Evolutionary conservation across 2,329 filamentous ascomycete genomes (phyloP), one percentile per base, ranked within the genome.

Genomic region (Ceratocystis alfenasii): DNA sequence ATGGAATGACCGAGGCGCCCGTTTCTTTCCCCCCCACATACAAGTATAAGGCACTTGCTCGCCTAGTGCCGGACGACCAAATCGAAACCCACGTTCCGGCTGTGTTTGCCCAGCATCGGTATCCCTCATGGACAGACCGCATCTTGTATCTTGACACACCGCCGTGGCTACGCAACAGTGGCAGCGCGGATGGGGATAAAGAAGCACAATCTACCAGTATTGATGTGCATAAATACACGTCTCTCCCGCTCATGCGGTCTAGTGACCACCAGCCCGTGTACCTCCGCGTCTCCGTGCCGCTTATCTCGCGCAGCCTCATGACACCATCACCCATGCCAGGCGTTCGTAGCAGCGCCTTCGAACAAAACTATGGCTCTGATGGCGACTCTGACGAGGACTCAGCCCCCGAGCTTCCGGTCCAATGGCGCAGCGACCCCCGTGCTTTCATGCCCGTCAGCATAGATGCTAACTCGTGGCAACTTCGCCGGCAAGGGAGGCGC

Each of bases 61-160:
- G 70, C 20, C 68, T 70, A 10, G 72, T 73, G 15, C 72, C 71
- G 1, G 36, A 48, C 5, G 48, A 65, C 20, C 44, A 62, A 12
- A 44, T 68, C 33, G 72, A 76, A 53, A 73, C 76, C 45, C 72
- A 76, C 2, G 75, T 81, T 3, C 76, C 78, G 10, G 93, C 88
- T 86, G 76, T 79, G 41, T 96, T 91, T 83, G 89, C 91, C 6
- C 78, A 80, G 66, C 89, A 95, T 73, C 86, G 94, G 59, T 95
- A 89, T 81, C 92, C 94, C 0, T 87, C 87, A 72, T 97, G 93
- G 94, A 96, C 91, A 71, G 94, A 97, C 75, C 85, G 94, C 2
- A 87, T 97, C 22, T 78, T 97, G 22, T 97, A 86, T 74, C 78
- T 93, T 2, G 83, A 87, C 63, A 76, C 81, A 25, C 84, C 82